A percentile compares a stretch with the other conserved stretches of the same genome.
These are phyloP conservation scores for Neofusicoccum ribis DNA, from an alignment of 2,329 filamentous ascomycete species.

Conservation along the genomic window DNA sequence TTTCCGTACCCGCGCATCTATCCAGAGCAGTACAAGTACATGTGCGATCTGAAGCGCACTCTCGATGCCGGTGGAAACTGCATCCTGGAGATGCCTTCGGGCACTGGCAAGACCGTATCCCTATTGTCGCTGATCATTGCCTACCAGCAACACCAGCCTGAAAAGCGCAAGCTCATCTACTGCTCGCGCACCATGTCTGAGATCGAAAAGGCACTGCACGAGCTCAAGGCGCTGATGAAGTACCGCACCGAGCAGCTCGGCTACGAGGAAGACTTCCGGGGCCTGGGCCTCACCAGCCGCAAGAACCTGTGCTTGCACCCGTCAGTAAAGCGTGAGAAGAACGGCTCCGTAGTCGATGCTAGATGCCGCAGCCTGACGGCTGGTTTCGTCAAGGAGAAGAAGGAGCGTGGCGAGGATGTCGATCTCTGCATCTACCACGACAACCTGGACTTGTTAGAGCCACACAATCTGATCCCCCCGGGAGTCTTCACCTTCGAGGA, in stretches of 20 bases:
- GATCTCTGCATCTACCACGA: slow-evolving; percentile 96
- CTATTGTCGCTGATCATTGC: slow-evolving; percentile 92
- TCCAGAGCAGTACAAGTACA: slow-evolving; percentile 63
- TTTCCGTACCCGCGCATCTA: slow-evolving; percentile 77
- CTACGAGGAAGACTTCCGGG: slow-evolving; percentile 86
- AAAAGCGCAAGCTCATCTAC: slow-evolving; percentile 95
- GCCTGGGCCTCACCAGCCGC: slow-evolving; percentile 87
- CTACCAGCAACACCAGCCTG: slow-evolving; percentile 91
- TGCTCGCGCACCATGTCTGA: slow-evolving; percentile 99
- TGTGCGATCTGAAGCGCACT: slow-evolving; percentile 84
- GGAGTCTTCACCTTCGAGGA: slow-evolving; percentile 95
- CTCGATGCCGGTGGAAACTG: slow-evolving; percentile 94
- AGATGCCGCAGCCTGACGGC: slow-evolving; percentile 92
- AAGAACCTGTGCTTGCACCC: slow-evolving; percentile 98
- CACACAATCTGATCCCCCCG: slow-evolving; percentile 90
- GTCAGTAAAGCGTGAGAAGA: slow-evolving; percentile 94
- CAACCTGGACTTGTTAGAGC: slow-evolving; percentile 92
- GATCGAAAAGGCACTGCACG: slow-evolving; percentile 94
- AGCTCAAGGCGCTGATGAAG: slow-evolving; percentile 91
- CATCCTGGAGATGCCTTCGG: slow-evolving; percentile 98
- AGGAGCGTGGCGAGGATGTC: slow-evolving; percentile 89
- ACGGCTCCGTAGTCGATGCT: slow-evolving; percentile 90
- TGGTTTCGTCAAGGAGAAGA: slow-evolving; percentile 97
- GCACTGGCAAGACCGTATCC: slow-evolving; percentile 96
- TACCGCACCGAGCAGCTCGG: slow-evolving; percentile 90